Evolutionary conservation across 1,139 yeast species (phyloP), one percentile per base, ranked within the genome.

Genomic region (Saccharomyces hybrid): DNA sequence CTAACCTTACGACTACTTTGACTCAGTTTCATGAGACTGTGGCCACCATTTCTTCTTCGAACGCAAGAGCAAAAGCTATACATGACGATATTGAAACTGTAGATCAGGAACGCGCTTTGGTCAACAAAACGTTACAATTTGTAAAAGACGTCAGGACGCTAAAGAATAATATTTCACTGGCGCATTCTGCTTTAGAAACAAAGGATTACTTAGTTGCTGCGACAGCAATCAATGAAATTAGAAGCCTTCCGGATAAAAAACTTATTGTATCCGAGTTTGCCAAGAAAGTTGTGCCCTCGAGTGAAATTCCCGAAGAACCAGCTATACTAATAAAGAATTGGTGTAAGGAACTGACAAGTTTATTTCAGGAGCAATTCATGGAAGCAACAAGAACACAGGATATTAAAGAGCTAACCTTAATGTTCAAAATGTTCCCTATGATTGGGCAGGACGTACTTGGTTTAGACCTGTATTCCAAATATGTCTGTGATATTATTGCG

Each of bases 291-390:
- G 93, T 93, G n/a, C 99, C 99, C 0, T 83, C 96, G 0, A 77
- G 88, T 7, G 95, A 88, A 53, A 78, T 90, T n/a, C 97, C 97
- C 0, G 96, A 88, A 54, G 74, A 79, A 52, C 98, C 99, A 0
- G 69, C 71, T 13, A 78, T 73, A 1, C 74, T 87, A 0, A 66
- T 93, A 1, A 67, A 72, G 1, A 75, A 75, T 16, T 88, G 95
- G 80, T 78, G 82, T 4, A 73, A 73, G 1, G 77, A 82, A 48
- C 75, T 91, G 56, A 82, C 82, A 2, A 69, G 69, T 1, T 72
- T 83, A 2, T 90, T 90, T 65, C 71, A 78, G 50, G 67, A 74
- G 3, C 84, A 83, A 61, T 93, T 93, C 69, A 77, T 77, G 49
- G 77, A 76, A 44, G 96, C 97, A 0, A 87, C 97, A 0, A 70